Evolutionary conservation across 2,329 filamentous ascomycete genomes (phyloP).

Genomic region (Botrytis squamosa): DNA sequence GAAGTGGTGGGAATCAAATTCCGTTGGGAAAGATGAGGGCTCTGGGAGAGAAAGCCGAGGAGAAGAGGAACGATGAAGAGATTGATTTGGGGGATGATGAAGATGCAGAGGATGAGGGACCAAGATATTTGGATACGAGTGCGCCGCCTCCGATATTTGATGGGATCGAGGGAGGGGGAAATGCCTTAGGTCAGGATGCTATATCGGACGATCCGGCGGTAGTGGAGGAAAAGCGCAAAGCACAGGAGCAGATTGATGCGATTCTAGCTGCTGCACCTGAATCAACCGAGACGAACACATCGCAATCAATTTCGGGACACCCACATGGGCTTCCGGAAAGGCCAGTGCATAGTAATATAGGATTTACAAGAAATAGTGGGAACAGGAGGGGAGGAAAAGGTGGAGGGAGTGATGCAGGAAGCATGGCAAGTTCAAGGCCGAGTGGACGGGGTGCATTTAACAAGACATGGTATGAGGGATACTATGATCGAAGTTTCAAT

Average conservation of each 20-base stretch:
- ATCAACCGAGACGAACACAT: constrained; percentile 17
- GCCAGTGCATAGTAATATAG: constrained; percentile 20
- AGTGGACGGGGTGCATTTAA: constrained; percentile 40
- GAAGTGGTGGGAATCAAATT: constrained; percentile 37
- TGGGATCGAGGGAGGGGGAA: constrained; percentile 4
- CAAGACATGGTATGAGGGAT: constrained; percentile 60
- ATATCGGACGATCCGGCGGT: constrained; percentile 19
- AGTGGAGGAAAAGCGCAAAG: constrained; percentile 27
- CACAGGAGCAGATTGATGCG: constrained; percentile 35
- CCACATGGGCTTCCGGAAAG: constrained; percentile 23
- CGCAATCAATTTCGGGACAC: not conserved
- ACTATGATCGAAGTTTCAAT: constrained; percentile 68
- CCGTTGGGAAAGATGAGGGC: constrained; percentile 36
- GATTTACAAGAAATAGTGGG: constrained; percentile 25
- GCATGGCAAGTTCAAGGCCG: constrained; percentile 25
- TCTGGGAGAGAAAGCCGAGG: constrained; percentile 26
- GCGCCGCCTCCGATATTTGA: constrained; percentile 38
- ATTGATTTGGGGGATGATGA: constrained; percentile 32
- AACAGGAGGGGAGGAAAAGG: constrained; percentile 8
- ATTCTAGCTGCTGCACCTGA: constrained; percentile 27
- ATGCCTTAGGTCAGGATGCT: constrained; percentile 8
- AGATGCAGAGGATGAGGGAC: constrained; percentile 23
- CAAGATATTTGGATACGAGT: constrained; percentile 33
- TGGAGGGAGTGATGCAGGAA: constrained; percentile 21
- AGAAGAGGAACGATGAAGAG: constrained; percentile 28